phyloP scores from a whole-genome alignment of 768 basidiomycete species.

The Clitopilus passeckerianus region DNA sequence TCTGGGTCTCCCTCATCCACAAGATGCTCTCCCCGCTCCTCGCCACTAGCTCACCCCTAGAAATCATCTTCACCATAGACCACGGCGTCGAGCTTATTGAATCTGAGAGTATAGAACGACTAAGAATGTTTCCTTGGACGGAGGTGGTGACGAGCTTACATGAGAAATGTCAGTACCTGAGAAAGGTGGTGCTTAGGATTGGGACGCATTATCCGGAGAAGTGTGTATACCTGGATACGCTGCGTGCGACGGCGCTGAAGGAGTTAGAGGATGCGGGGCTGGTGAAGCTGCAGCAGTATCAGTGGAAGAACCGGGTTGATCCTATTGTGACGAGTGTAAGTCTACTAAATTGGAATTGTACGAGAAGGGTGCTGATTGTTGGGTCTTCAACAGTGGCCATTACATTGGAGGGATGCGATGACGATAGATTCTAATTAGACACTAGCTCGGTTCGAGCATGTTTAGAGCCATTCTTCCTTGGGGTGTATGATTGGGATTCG shows the following conservation, averaged over 20 bases:
- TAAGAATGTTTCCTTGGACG: not conserved
- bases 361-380: not conserved
- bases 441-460: too few relatives aligned
- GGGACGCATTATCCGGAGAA: not conserved
- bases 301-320: not conserved
- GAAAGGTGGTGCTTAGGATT: not conserved
- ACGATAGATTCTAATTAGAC: not conserved
- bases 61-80: not conserved
- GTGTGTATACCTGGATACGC: not conserved
- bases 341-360: not conserved
- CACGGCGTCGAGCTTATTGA: not conserved
- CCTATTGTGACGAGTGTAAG: not conserved
- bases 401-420: not conserved
- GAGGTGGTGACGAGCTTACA: not conserved
- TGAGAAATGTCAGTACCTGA: not conserved
- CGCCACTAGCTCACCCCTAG: not conserved
- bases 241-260: not conserved
- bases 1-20: not conserved
- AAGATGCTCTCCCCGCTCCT: not conserved
- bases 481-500: too few relatives aligned
- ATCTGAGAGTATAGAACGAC: not conserved
- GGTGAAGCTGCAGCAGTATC: not conserved
- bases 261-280: not conserved
- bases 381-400: not conserved
- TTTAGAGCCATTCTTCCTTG: too few relatives aligned